phyloP scores from a whole-genome alignment of 2,329 filamentous ascomycete genomes.

The Apiospora phragmitis region DNA sequence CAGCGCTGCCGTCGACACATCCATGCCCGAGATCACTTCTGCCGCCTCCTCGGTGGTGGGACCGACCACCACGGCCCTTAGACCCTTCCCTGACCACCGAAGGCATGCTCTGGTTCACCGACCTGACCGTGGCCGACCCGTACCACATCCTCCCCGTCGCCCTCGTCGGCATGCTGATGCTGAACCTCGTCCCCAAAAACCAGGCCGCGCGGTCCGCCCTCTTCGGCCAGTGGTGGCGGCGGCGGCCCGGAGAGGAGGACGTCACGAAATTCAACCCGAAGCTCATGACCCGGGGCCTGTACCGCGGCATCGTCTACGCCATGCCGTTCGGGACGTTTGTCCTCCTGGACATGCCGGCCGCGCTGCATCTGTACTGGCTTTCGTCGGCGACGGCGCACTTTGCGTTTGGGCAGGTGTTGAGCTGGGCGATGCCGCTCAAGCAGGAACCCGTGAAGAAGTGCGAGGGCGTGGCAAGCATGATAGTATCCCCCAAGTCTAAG shows the following conservation, averaged over 20 bases:
- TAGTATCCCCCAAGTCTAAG: background rate
- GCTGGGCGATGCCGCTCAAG: constrained; percentile 25
- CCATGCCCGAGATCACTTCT: background rate
- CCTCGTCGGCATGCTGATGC: constrained; percentile 36
- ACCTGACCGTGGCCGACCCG: constrained; percentile 54
- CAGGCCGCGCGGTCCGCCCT: constrained; percentile 14
- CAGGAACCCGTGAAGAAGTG: constrained; percentile 18
- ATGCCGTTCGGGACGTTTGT: constrained; percentile 11
- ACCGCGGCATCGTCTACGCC: background rate
- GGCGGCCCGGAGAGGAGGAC: background rate
- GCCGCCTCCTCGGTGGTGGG: constrained; percentile 10
- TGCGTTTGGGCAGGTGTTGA: constrained; percentile 22
- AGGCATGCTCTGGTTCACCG: constrained; percentile 56
- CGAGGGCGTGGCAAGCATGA: constrained; percentile 19
- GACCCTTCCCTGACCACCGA: constrained; percentile 47
- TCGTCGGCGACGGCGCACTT: constrained; percentile 31
- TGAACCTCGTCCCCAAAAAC: constrained; percentile 35
- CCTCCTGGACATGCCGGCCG: constrained; percentile 41
- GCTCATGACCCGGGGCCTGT: background rate
- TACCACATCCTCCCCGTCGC: constrained; percentile 47
- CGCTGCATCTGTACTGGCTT: constrained; percentile 46
- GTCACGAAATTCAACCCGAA: background rate
- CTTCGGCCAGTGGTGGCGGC: constrained; percentile 6
- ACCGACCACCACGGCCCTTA: constrained; percentile 15
- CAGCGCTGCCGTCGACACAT: constrained; percentile 7